Base-by-base conservation (phyloP, 2,329 filamentous ascomycete species). In the Fusarium globosum region DNA sequence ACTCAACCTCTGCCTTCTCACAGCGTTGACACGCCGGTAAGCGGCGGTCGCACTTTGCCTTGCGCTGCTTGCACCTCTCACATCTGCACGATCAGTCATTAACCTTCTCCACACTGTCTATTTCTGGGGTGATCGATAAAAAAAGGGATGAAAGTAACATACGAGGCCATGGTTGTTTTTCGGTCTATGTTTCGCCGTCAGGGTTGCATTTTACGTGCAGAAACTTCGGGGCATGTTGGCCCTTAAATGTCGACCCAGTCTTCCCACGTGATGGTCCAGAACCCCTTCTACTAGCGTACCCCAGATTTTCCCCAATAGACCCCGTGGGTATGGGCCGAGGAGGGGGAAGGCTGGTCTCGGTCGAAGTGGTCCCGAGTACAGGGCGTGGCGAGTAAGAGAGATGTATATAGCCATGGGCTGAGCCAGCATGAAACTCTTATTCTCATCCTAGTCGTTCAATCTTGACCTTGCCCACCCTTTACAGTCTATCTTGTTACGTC, bases 111-210 rank as follows among this genome's bases (percentile, higher is more conserved):
- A 18, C 48, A 20, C 0, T 51, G 0, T 0, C 15, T 51, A 14
- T 23, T 23, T 35, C 30, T 7, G 48, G 48, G 48, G 48, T 16
- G 28, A 12, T 9, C 26, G 11, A 26, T 20, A 8, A 8, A 11
- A 8, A 30, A 30, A 30, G 4, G 11, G 10, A 12, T 11, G 30
- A 30, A 30, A 4, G 30, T 30, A 57, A 61, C 49, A 21, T 61
- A 61, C 49, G 58, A 61, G 28, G 41, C 18, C 23, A 61, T 23
- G 9, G 45, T 4, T 48, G 26, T 21, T 23, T 21, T 61, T 61
- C 49, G 58, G 58, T n/a, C n/a, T 53, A 35, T 61, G 58, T 61
- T 61, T 39, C 18, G n/a, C 58, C 58, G 58, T 26, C n/a, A 15
- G 11, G 30, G 48, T 35, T 51, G n/a, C 30, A 51, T 51, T 35